Base-by-base conservation (phyloP, 352 stramenopile genomes). In the Pythium rishiriense region DNA sequence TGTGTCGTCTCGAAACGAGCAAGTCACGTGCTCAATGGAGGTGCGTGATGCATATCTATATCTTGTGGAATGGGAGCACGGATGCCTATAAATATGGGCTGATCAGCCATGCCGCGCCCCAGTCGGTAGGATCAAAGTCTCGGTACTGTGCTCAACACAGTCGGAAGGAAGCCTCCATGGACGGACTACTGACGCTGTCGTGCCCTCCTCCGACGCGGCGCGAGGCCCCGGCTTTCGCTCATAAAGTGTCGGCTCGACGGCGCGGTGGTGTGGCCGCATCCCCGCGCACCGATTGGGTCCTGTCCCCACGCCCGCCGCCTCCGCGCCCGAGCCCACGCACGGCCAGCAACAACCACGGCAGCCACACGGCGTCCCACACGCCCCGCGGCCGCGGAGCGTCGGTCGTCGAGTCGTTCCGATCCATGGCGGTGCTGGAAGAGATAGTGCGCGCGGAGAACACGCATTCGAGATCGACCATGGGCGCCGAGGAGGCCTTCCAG, bases 361-460 rank as follows among this genome's bases (percentile, higher is more conserved):
- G 25, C 22, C 22, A 41, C 2, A 17, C 41, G 21, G 5, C 37
- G 15, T 25, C 29, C 8, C 43, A 26, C 21, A 53, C 48, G 17
- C 45, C 48, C 3, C 46, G 43, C 3, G 47, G 60, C 14, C 49
- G 60, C 3, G 42, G 15, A 37, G 14, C 28, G 10, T 64, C 35
- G n/a, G 19, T 26, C 12, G 28, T 64, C 25, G 67, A 73, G 37
- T 54, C 58, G 43, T 73, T 73, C 25, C 55, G 67, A 28, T 73
- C 67, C 1, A 15, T 64, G 11, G 28, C 56, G 21, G 53, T 73
- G 19, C 57, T 73, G 15, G 55, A 69, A 50, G 67, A 63, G 26
- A 64, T 73, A 37, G 67, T 67, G 21, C 67, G 56, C 2, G 51
- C 61, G 4, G 67, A 69, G 33, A 73, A 31, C n/a, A 31, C 41